Base-by-base conservation (phyloP, 1,284 basidiomycete species). In the Macrocystidia cucumis region DNA sequence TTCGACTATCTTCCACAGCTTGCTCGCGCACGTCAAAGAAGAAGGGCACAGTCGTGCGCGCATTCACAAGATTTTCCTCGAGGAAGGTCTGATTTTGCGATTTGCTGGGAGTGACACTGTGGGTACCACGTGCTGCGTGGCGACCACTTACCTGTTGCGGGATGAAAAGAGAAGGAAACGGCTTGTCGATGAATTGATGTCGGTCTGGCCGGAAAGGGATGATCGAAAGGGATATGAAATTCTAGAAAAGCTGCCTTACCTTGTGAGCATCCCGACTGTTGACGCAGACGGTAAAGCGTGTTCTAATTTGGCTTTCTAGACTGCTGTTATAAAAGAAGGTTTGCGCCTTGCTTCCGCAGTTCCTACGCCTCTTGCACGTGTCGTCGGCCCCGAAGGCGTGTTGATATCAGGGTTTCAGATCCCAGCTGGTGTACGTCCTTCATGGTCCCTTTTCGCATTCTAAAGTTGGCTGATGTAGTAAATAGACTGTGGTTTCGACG, bases 271-370 rank as follows among this genome's bases (percentile, higher is more conserved):
- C 5, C 24, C 26, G 19, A 21, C 26, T 27, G 25, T 35, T 6
- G 21, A 14, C 34, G n/a, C 29, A 6, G n/a, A n/a, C n/a, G n/a
- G n/a, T n/a, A n/a, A n/a, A n/a, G n/a, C n/a, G n/a, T n/a, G 11
- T n/a, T 28, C 9, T 16, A 27, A 20, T 31, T 35, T 26, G 32
- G 14, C 16, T 23, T 32, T 23, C 9, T 31, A 54, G 49, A 47
- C 48, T 24, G 52, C 55, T 9, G 50, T 59, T 13, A 50, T 65
- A 27, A 65, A 65, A 40, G 65, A 69, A 44, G 49, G 57, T 5
- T 48, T 65, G 17, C 52, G 54, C 0, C 39, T 56, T 20, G 49
- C 50, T 20, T 50, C 53, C 44, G 56, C 54, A 8, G 53, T 55
- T 25, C 48, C 55, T 6, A 54, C 46, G 7, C 51, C 53, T 11